A percentile compares a stretch with the other conserved stretches of the same genome.
Evolutionary conservation across 306 rosid species (phyloP).

Genomic region (Dryas alaskensis): DNA sequence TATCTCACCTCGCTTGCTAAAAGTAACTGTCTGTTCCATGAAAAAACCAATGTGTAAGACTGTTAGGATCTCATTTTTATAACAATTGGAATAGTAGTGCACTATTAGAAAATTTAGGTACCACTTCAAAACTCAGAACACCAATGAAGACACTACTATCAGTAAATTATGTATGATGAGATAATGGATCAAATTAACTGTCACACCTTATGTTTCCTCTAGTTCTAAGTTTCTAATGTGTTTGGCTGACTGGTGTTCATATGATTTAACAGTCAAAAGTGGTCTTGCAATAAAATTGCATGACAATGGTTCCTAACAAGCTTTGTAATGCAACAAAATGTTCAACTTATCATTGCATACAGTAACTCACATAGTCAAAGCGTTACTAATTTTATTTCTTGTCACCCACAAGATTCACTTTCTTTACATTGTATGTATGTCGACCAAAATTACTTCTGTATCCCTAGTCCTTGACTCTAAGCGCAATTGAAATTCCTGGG

Average conservation of each 20-base stretch:
- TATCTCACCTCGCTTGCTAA: conserved; percentile 6
- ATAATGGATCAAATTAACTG: neutral
- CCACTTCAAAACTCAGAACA: too few species aligned
- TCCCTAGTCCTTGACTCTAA: neutral
- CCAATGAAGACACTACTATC: neutral
- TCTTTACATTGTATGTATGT: neutral
- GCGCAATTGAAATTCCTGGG: too few species aligned
- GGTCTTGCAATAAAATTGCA: too few species aligned
- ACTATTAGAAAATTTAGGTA: too few species aligned
- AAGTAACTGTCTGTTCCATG: conserved; percentile 19
- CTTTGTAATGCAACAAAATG: neutral
- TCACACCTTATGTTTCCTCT: too few species aligned
- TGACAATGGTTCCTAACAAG: too few species aligned
- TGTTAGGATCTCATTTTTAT: neutral
- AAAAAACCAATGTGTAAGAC: neutral
- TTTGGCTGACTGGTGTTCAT: too few species aligned
- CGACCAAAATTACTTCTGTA: neutral
- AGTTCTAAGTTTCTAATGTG: too few species aligned
- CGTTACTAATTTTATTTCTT: too few species aligned
- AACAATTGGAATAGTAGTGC: neutral
- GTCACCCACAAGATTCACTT: neutral
- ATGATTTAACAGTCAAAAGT: too few species aligned
- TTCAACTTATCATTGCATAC: neutral
- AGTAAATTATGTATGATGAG: neutral
- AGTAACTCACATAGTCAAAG: too few species aligned